Conservation (phyloP, 139 green algal genomes). For the Chlamydomonas schloesseri region DNA sequence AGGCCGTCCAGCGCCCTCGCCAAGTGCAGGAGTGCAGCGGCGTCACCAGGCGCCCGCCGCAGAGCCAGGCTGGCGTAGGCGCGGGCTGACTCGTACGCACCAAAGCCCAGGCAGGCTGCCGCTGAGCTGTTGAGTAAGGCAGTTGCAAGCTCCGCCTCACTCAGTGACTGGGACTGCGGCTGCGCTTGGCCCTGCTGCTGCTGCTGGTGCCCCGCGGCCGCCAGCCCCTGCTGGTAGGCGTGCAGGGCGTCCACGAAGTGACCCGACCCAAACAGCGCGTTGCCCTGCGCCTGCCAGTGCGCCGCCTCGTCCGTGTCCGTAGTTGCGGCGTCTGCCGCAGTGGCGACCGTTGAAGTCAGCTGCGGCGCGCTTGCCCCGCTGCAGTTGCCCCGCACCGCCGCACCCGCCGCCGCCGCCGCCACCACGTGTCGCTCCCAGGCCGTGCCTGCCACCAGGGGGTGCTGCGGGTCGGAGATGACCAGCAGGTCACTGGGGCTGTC, state of each 20-base stretch:
- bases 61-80: constrained; percentile 1
- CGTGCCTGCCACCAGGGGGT: not conserved
- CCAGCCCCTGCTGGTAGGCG: not conserved
- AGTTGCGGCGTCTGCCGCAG: too few relatives aligned
- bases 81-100: not conserved
- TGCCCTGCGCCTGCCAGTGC: not conserved
- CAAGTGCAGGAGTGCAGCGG: constrained; percentile 13
- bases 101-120: constrained; percentile 17
- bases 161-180: not conserved
- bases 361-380: not conserved
- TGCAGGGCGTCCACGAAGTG: not conserved
- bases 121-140: constrained; percentile 22
- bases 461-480: not conserved
- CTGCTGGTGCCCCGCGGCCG: not conserved
- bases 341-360: too few relatives aligned
- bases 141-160: not conserved
- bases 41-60: not conserved
- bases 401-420: not conserved
- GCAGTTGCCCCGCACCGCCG: too few relatives aligned
- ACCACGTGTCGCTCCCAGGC: not conserved
- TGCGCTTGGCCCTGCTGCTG: not conserved
- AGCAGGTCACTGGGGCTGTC: not conserved
- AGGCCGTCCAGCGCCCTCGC: not conserved
- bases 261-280: not conserved
- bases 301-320: too few relatives aligned